A percentile compares a stretch with the other conserved stretches of the same genome.
These are phyloP conservation scores for Escallonia rubra DNA, from an alignment of 129 eudicot species.

Conservation along the genomic window DNA sequence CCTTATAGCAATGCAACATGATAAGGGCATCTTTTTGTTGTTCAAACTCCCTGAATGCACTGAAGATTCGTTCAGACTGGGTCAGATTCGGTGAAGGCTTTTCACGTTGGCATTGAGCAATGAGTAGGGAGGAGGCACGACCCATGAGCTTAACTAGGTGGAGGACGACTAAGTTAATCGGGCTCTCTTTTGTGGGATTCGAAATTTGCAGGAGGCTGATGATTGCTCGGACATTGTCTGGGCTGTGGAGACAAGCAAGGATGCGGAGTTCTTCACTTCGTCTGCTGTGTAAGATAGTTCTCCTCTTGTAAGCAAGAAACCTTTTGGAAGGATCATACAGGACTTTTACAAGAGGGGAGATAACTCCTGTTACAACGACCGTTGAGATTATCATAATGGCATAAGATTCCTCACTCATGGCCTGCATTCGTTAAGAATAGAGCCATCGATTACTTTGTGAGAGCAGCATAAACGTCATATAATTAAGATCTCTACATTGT, in stretches of 20 bases:
- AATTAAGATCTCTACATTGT: no score
- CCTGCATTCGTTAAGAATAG: slow-evolving; percentile 16
- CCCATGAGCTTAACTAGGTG: slow-evolving; percentile 44
- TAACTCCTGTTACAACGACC: slow-evolving; percentile 32
- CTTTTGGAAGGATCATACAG: slow-evolving; percentile 42
- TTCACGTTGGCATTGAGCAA: slow-evolving; percentile 22
- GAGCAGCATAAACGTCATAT: no score
- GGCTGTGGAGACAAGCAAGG: slow-evolving; percentile 37
- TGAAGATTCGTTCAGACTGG: slow-evolving; percentile 39
- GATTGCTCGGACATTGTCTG: slow-evolving; percentile 30
- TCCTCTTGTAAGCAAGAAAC: slow-evolving; percentile 43
- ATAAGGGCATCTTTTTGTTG: slow-evolving; percentile 11
- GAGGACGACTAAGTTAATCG: slow-evolving; percentile 26
- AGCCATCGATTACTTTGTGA: no score
- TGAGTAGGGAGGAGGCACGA: slow-evolving; percentile 30
- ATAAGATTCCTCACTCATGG: slow-evolving; percentile 25
- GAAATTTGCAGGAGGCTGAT: slow-evolving; percentile 33
- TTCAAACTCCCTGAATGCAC: slow-evolving; percentile 32
- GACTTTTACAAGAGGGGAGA: slow-evolving; percentile 34
- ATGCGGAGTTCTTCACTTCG: slow-evolving; percentile 39
- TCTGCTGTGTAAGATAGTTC: slow-evolving; percentile 35
- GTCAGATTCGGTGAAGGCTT: slow-evolving; percentile 15
- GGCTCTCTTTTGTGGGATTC: slow-evolving; percentile 30
- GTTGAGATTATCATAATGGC: slow-evolving; percentile 33
- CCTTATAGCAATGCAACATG: slow-evolving; percentile 27